A percentile compares a stretch with the other conserved stretches of the same genome.
Conservation (phyloP, 768 basidiomycete species). For the Russula brevipes region DNA sequence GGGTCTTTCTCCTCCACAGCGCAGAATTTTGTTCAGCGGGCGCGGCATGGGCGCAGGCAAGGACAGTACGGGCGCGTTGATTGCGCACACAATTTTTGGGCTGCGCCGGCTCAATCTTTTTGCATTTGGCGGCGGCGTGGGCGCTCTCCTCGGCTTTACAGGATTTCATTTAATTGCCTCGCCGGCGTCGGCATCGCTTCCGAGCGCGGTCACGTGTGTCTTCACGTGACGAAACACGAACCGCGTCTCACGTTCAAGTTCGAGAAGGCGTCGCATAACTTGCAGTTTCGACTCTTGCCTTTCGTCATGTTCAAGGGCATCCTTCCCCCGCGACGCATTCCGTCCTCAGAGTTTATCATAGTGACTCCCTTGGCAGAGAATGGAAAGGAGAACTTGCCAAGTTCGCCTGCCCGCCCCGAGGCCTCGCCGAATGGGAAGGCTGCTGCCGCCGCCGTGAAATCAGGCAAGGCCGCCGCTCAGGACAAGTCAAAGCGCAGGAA, state of each 20-base stretch:
- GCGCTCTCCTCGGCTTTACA: constrained; percentile 6
- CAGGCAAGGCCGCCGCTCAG: constrained; percentile 36
- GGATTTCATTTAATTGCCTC: no score
- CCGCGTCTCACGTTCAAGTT: constrained; percentile 12
- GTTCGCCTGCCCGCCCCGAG: constrained; percentile 27
- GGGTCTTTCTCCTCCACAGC: background rate
- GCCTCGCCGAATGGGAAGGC: constrained; percentile 26
- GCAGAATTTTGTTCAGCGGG: background rate
- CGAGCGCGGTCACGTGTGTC: constrained; percentile 12
- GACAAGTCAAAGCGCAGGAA: constrained; percentile 41
- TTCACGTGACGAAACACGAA: constrained; percentile 24
- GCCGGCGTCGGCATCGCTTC: no score
- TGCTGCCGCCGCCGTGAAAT: constrained; percentile 26
- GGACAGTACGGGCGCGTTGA: constrained; percentile 3
- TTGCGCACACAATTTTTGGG: background rate
- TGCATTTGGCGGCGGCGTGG: background rate
- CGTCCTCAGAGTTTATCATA: constrained; percentile 70
- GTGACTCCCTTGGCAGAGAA: constrained; percentile 48
- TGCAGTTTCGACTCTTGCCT: background rate
- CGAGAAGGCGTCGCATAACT: no score
- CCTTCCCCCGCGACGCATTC: constrained; percentile 60
- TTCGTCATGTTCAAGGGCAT: constrained; percentile 75
- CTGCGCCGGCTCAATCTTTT: background rate
- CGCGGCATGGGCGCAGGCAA: constrained; percentile 16
- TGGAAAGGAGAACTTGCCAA: constrained; percentile 61